Evolutionary conservation across 306 rosid species (phyloP).

Genomic region (Inga laurina): DNA sequence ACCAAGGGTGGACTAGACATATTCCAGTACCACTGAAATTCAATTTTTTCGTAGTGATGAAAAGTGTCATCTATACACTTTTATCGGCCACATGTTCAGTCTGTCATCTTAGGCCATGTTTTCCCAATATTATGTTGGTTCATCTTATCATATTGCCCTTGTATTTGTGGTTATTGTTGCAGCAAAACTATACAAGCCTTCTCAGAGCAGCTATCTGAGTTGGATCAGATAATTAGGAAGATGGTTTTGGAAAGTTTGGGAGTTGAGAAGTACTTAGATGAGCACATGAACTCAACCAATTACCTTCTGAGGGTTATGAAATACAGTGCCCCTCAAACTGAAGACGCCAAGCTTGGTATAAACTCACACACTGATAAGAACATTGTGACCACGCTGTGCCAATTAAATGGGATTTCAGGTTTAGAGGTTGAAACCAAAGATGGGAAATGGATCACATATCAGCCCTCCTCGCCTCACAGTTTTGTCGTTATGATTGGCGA

Average conservation of each 20-base stretch:
- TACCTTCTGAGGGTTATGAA: neutral
- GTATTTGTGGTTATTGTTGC: neutral
- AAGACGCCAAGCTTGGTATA: neutral
- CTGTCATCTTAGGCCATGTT: neutral
- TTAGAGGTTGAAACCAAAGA: neutral
- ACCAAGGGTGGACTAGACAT: too few species aligned
- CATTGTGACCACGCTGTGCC: neutral
- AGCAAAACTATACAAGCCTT: slow-evolving; percentile 56
- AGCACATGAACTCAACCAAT: neutral
- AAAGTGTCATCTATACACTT: neutral
- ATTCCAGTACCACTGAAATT: too few species aligned
- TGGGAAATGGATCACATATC: neutral
- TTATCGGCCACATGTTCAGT: neutral
- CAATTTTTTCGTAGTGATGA: neutral
- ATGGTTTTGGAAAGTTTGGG: slow-evolving; percentile 78
- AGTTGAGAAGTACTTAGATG: slow-evolving; percentile 57
- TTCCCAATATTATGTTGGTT: neutral
- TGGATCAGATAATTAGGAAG: slow-evolving; percentile 66
- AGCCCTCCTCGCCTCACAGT: neutral
- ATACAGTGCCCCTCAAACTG: neutral
- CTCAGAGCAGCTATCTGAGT: slow-evolving; percentile 51
- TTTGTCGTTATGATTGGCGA: neutral
- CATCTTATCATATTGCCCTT: neutral
- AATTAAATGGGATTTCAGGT: neutral
- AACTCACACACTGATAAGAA: neutral